phyloP scores from a whole-genome alignment of 371 early-diverging fungal species.

The Polyrhizophydium stewartii region DNA sequence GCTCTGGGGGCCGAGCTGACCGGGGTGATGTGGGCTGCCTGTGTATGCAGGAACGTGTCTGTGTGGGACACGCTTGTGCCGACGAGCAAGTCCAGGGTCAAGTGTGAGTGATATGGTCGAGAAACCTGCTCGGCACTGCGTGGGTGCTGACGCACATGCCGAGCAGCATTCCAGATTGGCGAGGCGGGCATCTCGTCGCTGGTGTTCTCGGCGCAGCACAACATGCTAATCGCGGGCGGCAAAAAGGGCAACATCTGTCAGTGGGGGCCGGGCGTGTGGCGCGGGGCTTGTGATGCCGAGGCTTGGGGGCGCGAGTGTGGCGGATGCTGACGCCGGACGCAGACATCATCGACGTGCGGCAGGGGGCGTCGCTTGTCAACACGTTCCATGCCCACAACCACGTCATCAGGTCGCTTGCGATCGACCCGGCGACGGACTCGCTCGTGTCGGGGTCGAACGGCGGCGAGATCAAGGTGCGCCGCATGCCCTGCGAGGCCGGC shows the following conservation, averaged over 20 bases:
- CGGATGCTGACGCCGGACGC: background rate
- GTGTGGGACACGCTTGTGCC: slow-evolving; percentile 79
- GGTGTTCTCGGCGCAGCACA: slow-evolving; percentile 55
- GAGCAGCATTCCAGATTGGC: slow-evolving; percentile 26
- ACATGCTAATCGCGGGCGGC: slow-evolving; percentile 67
- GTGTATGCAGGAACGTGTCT: slow-evolving; percentile 47
- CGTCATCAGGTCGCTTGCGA: slow-evolving; percentile 61
- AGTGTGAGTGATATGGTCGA: slow-evolving; percentile 25
- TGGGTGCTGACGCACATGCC: slow-evolving; percentile 34
- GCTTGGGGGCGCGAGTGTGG: background rate
- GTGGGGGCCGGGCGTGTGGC: slow-evolving; percentile 15
- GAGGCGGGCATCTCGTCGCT: slow-evolving; percentile 63
- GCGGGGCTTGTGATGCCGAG: background rate
- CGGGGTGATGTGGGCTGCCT: background rate
- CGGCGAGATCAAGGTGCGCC: slow-evolving; percentile 43
- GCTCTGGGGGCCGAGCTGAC: too few species aligned
- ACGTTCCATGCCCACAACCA: slow-evolving; percentile 69
- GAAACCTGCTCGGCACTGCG: slow-evolving; percentile 3
- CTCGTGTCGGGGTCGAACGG: slow-evolving; percentile 55
- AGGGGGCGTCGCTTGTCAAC: slow-evolving; percentile 53
- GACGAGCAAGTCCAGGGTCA: slow-evolving; percentile 51
- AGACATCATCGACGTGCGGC: slow-evolving; percentile 75
- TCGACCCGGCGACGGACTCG: slow-evolving; percentile 52
- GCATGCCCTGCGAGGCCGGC: background rate
- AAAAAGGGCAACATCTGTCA: slow-evolving; percentile 73